These are phyloP conservation scores for Erysimum cheiranthoides DNA, from an alignment of 345 rosid species.

Conservation along the genomic window DNA sequence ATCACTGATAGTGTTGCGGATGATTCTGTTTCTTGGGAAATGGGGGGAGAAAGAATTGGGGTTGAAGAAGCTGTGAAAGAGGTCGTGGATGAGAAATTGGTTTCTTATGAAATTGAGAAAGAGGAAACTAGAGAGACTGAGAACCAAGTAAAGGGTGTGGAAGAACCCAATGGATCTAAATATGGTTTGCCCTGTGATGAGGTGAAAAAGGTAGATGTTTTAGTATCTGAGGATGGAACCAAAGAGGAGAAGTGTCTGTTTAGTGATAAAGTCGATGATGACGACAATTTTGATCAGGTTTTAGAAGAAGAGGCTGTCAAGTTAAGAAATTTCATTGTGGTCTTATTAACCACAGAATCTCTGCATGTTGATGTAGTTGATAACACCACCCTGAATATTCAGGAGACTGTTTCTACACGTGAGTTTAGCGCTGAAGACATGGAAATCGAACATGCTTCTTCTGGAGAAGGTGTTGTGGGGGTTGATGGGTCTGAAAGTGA, in stretches of 20 bases:
- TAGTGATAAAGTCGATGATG: conserved; percentile 33
- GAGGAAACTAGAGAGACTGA: conserved; percentile 31
- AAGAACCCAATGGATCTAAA: conserved; percentile 28
- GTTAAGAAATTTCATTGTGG: conserved; percentile 41
- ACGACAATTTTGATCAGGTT: conserved; percentile 27
- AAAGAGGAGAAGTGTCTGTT: conserved; percentile 9
- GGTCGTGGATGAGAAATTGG: conserved; percentile 3
- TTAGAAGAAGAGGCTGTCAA: conserved; percentile 22
- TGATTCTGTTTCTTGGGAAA: neutral
- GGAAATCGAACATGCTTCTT: conserved; percentile 43
- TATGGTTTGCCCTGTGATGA: conserved; percentile 12
- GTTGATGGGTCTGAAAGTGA: conserved; percentile 54
- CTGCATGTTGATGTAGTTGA: conserved; percentile 41
- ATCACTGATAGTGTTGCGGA: neutral
- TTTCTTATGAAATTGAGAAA: conserved; percentile 2
- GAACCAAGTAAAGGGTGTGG: conserved; percentile 35
- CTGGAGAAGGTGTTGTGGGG: conserved; percentile 49
- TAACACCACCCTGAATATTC: conserved; percentile 10
- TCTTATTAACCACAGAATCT: conserved; percentile 38
- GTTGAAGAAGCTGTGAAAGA: conserved; percentile 35
- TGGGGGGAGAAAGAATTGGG: neutral
- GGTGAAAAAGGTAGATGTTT: conserved; percentile 26
- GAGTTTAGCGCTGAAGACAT: conserved; percentile 47
- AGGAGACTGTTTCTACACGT: conserved; percentile 24
- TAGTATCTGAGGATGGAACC: conserved; percentile 25